Evolutionary conservation across 805 yeast species (phyloP).

Genomic region (Saccharomycopsis capsularis): DNA sequence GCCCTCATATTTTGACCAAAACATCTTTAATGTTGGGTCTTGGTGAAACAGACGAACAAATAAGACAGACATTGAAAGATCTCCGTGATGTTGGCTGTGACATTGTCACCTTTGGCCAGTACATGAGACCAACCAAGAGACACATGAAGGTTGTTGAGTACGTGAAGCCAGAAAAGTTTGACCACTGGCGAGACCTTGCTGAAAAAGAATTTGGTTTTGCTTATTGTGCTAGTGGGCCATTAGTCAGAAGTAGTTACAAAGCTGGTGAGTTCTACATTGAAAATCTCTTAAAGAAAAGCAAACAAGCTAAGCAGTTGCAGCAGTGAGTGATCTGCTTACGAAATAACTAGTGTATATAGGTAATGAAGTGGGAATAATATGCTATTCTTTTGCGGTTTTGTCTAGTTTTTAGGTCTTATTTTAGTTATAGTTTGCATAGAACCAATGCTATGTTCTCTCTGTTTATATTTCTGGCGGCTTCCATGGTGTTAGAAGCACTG

Average conservation of each 20-base stretch:
- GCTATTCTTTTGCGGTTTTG: too few species aligned
- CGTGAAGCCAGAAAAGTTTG: slow-evolving; percentile 88
- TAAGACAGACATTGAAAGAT: slow-evolving; percentile 66
- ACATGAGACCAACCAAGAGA: slow-evolving; percentile 97
- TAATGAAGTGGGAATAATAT: too few species aligned
- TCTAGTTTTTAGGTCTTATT: too few species aligned
- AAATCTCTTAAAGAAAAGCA: slow-evolving; percentile 74
- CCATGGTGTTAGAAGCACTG: too few species aligned
- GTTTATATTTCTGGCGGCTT: too few species aligned
- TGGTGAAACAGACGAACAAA: slow-evolving; percentile 92
- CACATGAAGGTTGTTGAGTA: slow-evolving; percentile 98
- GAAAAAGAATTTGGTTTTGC: slow-evolving; percentile 78
- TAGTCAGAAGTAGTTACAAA: slow-evolving; percentile 92
- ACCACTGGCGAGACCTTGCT: slow-evolving; percentile 85
- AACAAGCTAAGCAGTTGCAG: neutral
- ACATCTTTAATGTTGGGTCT: slow-evolving; percentile 95
- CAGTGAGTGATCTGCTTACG: too few species aligned
- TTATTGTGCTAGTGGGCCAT: slow-evolving; percentile 95
- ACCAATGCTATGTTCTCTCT: too few species aligned
- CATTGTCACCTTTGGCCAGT: slow-evolving; percentile 97
- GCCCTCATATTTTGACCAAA: slow-evolving; percentile 75
- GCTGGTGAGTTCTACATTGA: slow-evolving; percentile 98
- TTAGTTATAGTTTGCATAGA: too few species aligned
- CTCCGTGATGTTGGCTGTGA: slow-evolving; percentile 75
- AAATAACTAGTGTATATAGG: too few species aligned